Base-by-base conservation (phyloP, 768 basidiomycete genomes). In the Boletus rubescentipes region DNA sequence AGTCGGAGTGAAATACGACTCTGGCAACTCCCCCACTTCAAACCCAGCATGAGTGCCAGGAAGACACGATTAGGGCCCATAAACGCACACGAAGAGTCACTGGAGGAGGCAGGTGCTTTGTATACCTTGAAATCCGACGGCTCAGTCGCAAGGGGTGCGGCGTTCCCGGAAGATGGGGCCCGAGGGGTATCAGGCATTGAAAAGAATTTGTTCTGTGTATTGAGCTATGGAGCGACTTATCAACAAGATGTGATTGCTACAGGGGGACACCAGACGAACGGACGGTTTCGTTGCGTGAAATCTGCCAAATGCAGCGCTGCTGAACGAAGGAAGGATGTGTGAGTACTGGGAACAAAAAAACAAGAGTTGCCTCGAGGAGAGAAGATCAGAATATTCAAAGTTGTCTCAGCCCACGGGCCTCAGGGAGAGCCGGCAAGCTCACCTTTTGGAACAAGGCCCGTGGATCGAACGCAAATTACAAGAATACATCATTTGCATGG, bases 381-480 rank as follows among this genome's bases (percentile, higher is more conserved):
- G 18, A 39, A 18, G 60, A 64, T 85, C 84, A 86, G 84, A 73
- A 66, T 70, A 54, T 67, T 66, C 57, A 49, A 67, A 67, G 63
- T 81, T 84, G 86, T 90, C 88, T 89, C 89, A 90, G 80, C 71
- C 66, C 79, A 76, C 71, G 71, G 65, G 62, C 77, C 81, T 78
- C 87, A 87, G 86, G 82, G 77, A 73, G 75, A 67, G 81, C 85
- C 75, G 88, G 89, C 89, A 76, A 77, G 84, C 81, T 77, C 74
- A 73, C 83, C 87, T 80, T 89, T 88, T 86, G 82, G 79, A 74
- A 62, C 78, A 76, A 75, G 77, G 75, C 68, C 67, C 69, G 72
- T 68, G 76, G 68, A 73, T 91, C 89, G 87, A 90, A 90, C 89
- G 89, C 89, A 91, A 91, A 91, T 91, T 91, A 91, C 89, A 74